Evolutionary conservation across 108 stramenopile species (phyloP).

Genomic region (Cyclotella atomus): DNA sequence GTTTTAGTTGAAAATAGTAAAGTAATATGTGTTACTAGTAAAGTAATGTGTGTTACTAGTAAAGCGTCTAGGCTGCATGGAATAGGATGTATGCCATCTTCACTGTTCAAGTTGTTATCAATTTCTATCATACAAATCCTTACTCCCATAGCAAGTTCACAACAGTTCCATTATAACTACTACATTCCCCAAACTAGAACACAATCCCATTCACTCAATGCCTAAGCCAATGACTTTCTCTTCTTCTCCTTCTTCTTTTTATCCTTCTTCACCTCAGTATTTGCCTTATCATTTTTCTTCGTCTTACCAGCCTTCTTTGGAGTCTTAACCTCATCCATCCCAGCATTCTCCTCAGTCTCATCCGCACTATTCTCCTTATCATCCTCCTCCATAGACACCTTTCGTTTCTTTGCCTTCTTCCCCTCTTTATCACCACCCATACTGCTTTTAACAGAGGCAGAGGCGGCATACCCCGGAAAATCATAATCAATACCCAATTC

Average conservation of each 20-base stretch:
- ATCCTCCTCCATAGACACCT: slow-evolving; percentile 1
- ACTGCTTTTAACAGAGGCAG: slow-evolving; percentile 7
- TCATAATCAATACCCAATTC: slow-evolving; percentile 88
- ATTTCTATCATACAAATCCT: too few species aligned
- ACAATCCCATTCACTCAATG: too few species aligned
- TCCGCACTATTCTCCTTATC: slow-evolving; percentile 8
- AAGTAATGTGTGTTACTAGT: too few species aligned
- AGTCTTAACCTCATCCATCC: background rate
- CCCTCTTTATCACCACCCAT: slow-evolving; percentile 10
- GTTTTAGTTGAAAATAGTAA: too few species aligned
- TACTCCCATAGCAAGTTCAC: too few species aligned
- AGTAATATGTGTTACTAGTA: too few species aligned
- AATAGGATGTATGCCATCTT: too few species aligned
- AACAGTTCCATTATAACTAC: too few species aligned
- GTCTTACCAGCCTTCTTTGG: background rate
- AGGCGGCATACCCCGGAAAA: slow-evolving; percentile 83
- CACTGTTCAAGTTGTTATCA: too few species aligned
- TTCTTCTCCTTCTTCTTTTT: slow-evolving; percentile 15
- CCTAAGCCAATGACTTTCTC: background rate
- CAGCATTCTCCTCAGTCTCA: too few species aligned
- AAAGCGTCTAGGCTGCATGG: too few species aligned
- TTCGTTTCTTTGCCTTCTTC: background rate
- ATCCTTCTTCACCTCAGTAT: slow-evolving; percentile 26
- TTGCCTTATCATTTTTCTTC: slow-evolving; percentile 9
- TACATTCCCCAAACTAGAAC: too few species aligned